Evolutionary conservation across 2,329 filamentous ascomycete genomes (phyloP), one percentile per base, ranked within the genome.

Genomic region (Juglanconis oblonga): DNA sequence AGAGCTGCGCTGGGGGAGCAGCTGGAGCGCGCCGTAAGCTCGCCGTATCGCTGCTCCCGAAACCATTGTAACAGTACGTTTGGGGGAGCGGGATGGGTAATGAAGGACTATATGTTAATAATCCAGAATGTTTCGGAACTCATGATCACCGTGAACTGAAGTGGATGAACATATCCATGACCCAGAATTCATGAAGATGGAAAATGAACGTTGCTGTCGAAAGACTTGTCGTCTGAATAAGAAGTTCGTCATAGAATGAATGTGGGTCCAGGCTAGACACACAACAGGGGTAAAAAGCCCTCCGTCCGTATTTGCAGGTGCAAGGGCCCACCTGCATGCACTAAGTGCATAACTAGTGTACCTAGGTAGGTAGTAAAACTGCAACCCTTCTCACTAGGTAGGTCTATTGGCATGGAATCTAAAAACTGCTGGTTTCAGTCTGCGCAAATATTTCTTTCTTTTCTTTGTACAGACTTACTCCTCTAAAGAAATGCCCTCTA

Each of bases 1-100:
- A 64, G 73, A 72, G 66, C 72, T 73, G 70, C 77, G 73, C 68
- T 75, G 76, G 64, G 79, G 79, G 73, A 80, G 74, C 74, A 81
- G 74, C 73, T 60, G 57, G 49, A 63, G 58, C 55, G 61, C 58
- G 31, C 55, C 53, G 47, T 44, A 49, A 69, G 67, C 64, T 74
- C 74, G 69, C 77, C 77, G 67, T 79, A 79, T 68, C 69, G 75
- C 69, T 61, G 68, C 75, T 72, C 77, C 79, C 74, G 77, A 75
- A 71, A 76, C 76, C 80, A 82, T 82, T 66, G 67, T 76, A 69
- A 36, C 11, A 33, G 49, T 42, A 54, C 47, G 45, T 33, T 36
- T 49, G 10, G 36, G 44, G 44, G 24, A 17, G 17, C n/a, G n/a
- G n/a, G n/a, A 35, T 14, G 53, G 51, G 42, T 32, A 51, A 48